These are phyloP conservation scores for Sarcodon sp. DNA, from an alignment of 768 basidiomycete genomes.

Conservation along the genomic window DNA sequence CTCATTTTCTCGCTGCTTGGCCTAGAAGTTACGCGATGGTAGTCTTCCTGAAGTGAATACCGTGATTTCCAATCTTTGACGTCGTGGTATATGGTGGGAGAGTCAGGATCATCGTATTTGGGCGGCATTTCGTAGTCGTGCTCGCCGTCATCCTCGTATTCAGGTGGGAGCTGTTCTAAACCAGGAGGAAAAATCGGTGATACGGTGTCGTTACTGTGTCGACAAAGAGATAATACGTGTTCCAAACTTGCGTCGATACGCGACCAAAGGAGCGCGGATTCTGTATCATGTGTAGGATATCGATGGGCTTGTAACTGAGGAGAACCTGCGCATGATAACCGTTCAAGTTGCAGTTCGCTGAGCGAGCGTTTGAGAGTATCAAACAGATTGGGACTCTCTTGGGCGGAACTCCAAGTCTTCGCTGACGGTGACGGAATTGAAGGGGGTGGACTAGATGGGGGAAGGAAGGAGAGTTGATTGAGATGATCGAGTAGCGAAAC, in stretches of 20 bases:
- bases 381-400: slow-evolving; percentile 27
- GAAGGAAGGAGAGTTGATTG: slow-evolving; percentile 36
- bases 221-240: slow-evolving; percentile 51
- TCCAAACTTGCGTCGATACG: slow-evolving; percentile 68
- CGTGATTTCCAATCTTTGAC: slow-evolving; percentile 4
- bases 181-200: background rate
- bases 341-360: slow-evolving; percentile 50
- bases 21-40: background rate
- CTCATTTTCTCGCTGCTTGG: slow-evolving; percentile 62
- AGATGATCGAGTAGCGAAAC: slow-evolving; percentile 60
- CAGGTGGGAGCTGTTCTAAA: slow-evolving; percentile 12
- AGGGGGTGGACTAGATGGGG: slow-evolving; percentile 6
- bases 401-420: background rate
- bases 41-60: background rate
- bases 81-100: background rate
- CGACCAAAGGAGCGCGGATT: slow-evolving; percentile 60
- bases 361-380: slow-evolving; percentile 56
- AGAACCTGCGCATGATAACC: slow-evolving; percentile 26
- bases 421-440: slow-evolving; percentile 7
- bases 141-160: slow-evolving; percentile 15
- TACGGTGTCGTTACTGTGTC: slow-evolving; percentile 24
- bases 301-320: slow-evolving; percentile 17
- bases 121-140: slow-evolving; percentile 13
- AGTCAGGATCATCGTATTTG: slow-evolving; percentile 14
- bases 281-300: slow-evolving; percentile 37